Conservation (phyloP, 352 stramenopile species). For the Paralagenidium karlingii region DNA sequence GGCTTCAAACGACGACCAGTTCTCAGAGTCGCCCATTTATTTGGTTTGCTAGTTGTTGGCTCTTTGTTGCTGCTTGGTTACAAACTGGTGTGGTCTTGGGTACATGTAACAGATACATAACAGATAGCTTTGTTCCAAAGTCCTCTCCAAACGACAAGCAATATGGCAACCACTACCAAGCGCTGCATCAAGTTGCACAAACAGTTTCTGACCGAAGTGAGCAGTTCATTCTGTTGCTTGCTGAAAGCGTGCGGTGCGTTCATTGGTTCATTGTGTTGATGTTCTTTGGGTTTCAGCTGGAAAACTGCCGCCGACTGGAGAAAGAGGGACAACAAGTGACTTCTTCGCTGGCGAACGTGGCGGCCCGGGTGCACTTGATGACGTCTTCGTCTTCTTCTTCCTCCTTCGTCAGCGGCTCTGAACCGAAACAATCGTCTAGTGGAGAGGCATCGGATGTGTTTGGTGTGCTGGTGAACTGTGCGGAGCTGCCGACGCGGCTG, state of each 20-base stretch:
- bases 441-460: too few relatives aligned
- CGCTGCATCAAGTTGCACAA: slow-evolving; percentile 55
- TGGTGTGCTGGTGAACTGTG: slow-evolving; percentile 30
- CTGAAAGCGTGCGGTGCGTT: too few relatives aligned
- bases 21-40: slow-evolving; percentile 75
- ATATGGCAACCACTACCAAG: too few relatives aligned
- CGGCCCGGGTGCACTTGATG: slow-evolving; percentile 34
- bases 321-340: slow-evolving; percentile 46
- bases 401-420: neutral
- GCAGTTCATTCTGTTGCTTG: slow-evolving; percentile 1
- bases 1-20: slow-evolving; percentile 75
- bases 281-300: slow-evolving; percentile 15
- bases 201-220: slow-evolving; percentile 42
- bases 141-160: too few relatives aligned
- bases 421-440: slow-evolving; percentile 2
- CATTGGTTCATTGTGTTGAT: neutral
- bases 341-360: slow-evolving; percentile 56
- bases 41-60: slow-evolving; percentile 9
- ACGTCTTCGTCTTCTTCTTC: too few relatives aligned
- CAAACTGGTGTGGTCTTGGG: too few relatives aligned
- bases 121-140: too few relatives aligned
- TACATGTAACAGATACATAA: too few relatives aligned
- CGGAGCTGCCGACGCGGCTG: slow-evolving; percentile 20
- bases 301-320: slow-evolving; percentile 35
- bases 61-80: too few relatives aligned